Conservation (phyloP, 805 yeast genomes). For the Starmerella scarabaei region DNA sequence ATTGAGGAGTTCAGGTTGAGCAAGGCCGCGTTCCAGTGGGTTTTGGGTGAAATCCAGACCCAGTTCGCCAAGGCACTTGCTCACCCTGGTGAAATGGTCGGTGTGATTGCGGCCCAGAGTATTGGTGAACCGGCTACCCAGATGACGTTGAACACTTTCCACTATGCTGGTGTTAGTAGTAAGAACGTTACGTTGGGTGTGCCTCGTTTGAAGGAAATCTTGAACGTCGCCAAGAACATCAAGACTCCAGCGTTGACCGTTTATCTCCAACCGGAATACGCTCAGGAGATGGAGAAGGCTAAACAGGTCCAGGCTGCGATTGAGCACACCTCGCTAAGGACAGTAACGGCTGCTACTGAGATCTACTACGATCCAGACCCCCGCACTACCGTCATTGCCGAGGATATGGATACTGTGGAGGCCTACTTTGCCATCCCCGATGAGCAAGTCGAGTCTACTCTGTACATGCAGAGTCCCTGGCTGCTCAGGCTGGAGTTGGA, state of each 20-base stretch:
- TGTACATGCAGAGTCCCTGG: conserved; percentile 97
- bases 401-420: conserved; percentile 93
- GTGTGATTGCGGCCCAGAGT: conserved; percentile 93
- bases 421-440: conserved; percentile 96
- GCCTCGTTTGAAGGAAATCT: conserved; percentile 94
- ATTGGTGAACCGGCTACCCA: conserved; percentile 98
- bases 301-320: conserved; percentile 92
- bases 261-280: conserved; percentile 67
- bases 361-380: conserved; percentile 98
- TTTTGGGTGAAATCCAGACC: conserved; percentile 81
- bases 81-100: conserved; percentile 97
- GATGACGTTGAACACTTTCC: conserved; percentile 95
- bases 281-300: conserved; percentile 84
- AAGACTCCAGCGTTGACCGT: conserved; percentile 99
- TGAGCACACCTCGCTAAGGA: conserved; percentile 88
- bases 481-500: conserved; percentile 88
- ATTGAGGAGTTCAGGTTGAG: conserved; percentile 80
- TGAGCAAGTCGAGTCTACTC: conserved; percentile 86
- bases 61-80: conserved; percentile 86
- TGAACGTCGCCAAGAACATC: conserved; percentile 95
- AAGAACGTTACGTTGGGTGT: conserved; percentile 95
- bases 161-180: conserved; percentile 94
- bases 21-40: conserved; percentile 88
- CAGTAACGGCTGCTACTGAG: conserved; percentile 95
- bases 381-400: conserved; percentile 87